Percentiles rank a stretch among this genome's conserved stretches.
phyloP scores from a whole-genome alignment of 345 rosid species.

The Pseudoturritis turrita region DNA sequence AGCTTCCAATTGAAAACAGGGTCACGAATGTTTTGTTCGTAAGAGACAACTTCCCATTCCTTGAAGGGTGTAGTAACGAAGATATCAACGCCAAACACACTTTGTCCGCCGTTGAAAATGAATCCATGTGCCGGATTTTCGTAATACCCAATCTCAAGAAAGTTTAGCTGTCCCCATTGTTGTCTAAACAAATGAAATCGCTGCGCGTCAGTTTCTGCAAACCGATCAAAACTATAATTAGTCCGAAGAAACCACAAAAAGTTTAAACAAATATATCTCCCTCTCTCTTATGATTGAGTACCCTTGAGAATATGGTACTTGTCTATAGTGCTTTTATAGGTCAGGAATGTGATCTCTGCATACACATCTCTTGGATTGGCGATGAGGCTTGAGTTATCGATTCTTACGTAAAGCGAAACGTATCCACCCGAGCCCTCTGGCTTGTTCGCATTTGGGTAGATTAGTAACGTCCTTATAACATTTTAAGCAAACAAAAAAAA shows the following conservation, averaged over 20 bases:
- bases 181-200: constrained; percentile 13
- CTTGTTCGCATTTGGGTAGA: constrained; percentile 17
- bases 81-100: constrained; percentile 21
- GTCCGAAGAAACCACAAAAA: not conserved
- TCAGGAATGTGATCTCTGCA: constrained; percentile 23
- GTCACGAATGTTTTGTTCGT: constrained; percentile 10
- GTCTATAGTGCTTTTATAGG: constrained; percentile 16
- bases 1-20: not conserved
- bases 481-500: not conserved
- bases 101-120: not conserved
- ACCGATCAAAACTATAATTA: not conserved
- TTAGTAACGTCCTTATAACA: constrained; percentile 15
- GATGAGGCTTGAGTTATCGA: constrained; percentile 25
- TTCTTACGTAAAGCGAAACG: constrained; percentile 15
- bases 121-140: not conserved
- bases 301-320: not conserved
- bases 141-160: not conserved
- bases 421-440: constrained; percentile 1
- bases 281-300: not conserved
- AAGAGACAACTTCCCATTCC: constrained; percentile 5
- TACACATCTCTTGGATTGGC: constrained; percentile 13
- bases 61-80: not conserved
- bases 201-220: not conserved
- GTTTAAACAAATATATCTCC: not conserved
- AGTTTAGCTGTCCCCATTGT: not conserved